Conservation (phyloP, 306 rosid genomes). For the Cucumis melo region DNA sequence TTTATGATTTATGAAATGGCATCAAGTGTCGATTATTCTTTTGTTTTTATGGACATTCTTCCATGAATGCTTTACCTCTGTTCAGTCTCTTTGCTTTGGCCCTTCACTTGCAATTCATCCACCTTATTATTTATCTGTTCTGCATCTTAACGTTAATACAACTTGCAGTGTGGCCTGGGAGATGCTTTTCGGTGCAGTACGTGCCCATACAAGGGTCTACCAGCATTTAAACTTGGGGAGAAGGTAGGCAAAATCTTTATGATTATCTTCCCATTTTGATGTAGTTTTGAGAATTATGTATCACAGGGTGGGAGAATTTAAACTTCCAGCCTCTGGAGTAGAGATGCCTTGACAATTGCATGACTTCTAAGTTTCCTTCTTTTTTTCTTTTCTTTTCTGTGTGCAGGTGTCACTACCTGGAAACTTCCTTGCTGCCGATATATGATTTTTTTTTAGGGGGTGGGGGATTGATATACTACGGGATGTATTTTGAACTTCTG, state of each 20-base stretch:
- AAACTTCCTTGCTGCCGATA: slow-evolving; percentile 75
- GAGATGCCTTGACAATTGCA: not conserved
- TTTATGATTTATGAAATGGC: not conserved
- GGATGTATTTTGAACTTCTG: not conserved
- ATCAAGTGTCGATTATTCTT: not conserved
- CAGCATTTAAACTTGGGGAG: slow-evolving; percentile 84
- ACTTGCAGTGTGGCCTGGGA: slow-evolving; percentile 87
- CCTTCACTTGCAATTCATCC: not conserved
- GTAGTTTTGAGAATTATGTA: not conserved
- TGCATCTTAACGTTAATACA: not conserved
- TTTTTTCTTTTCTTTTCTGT: not conserved
- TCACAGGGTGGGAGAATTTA: not conserved
- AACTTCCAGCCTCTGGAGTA: not conserved
- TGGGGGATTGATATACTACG: no score
- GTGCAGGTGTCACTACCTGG: slow-evolving; percentile 51
- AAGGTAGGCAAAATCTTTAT: slow-evolving; percentile 38
- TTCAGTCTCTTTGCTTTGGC: not conserved
- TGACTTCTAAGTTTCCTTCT: not conserved
- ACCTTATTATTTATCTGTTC: not conserved
- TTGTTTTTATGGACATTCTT: not conserved
- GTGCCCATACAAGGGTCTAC: slow-evolving; percentile 95
- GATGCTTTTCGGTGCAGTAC: slow-evolving; percentile 94
- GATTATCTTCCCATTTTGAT: not conserved
- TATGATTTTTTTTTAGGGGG: slow-evolving; percentile 2
- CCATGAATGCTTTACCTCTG: not conserved